Evolutionary conservation across 768 basidiomycete species (phyloP), one percentile per base, ranked within the genome.

Genomic region (Trametes gibbosa): DNA sequence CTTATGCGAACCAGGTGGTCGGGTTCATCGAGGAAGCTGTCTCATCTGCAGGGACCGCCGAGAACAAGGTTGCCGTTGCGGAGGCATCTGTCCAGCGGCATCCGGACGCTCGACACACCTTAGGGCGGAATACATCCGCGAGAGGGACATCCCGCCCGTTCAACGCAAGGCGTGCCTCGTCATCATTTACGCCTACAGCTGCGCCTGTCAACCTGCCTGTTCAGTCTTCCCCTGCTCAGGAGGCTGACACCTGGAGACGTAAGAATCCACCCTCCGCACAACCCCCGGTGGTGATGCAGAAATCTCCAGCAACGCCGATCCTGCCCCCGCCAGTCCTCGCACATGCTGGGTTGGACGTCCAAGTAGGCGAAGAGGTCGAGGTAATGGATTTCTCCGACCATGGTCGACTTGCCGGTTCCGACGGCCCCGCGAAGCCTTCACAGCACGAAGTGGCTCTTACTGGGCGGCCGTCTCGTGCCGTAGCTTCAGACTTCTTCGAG

Each of bases 351-450:
- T 61, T 87, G n/a, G 73, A 74, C 17, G 71, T 77, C 41, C 71
- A 73, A 53, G 70, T 78, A 4, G 82, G 80, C 21, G 88, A 87
- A 64, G 81, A 84, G 54, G 78, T 92, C 3, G 90, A 92, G 66
- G 81, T 89, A n/a, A 82, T 93, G 7, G 90, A 92, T 66, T 93
- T 91, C 64, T 81, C 81, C 2, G 90, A 93, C 47, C 77, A 92
- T 69, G 87, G 78, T 42, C 86, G 83, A 73, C 82, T 92, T 59
- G 77, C 89, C 12, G 84, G 81, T 27, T 74, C 74, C 47, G 71
- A 72, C 10, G 84, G 81, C 27, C 74, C 74, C 47, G 71, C 72
- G 27, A 50, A 68, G 14, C 27, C 56, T 37, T 48, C 76, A 19
- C 70, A 70, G 35, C 52, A 56, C 57, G 66, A 61, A 25, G 54